phyloP scores from a whole-genome alignment of 2,329 filamentous ascomycete species.

The Cladophialophora exuberans region DNA sequence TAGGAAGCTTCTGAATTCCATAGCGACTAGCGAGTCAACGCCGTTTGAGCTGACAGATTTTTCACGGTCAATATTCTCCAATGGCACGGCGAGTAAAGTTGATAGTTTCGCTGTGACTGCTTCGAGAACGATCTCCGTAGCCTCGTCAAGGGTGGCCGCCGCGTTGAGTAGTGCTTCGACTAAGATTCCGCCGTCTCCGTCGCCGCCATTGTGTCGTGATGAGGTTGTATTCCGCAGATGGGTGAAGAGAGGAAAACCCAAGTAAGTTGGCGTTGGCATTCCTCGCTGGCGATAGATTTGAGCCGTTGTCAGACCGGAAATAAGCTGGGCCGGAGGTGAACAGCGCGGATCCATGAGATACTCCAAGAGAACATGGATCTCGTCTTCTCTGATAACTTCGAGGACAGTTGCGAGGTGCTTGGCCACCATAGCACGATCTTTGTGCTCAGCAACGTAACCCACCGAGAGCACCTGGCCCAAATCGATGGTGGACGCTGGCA shows the following conservation, averaged over 20 bases:
- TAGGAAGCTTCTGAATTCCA: background rate
- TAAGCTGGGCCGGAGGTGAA: background rate
- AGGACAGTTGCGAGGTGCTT: background rate
- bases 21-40: background rate
- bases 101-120: background rate
- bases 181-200: background rate
- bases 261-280: background rate
- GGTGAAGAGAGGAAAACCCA: background rate
- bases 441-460: constrained; percentile 26
- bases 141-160: background rate
- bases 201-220: background rate
- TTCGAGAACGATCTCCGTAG: background rate
- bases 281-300: background rate
- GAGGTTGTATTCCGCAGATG: background rate
- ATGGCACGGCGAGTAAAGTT: background rate
- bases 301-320: background rate
- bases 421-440: too few relatives aligned
- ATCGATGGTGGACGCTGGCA: constrained; percentile 36
- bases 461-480: constrained; percentile 38
- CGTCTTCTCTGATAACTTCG: background rate
- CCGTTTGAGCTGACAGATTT: background rate
- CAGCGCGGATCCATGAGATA: background rate
- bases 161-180: background rate
- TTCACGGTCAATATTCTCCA: background rate
- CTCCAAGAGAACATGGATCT: background rate